These are phyloP conservation scores for Phoma herbarum DNA, from an alignment of 2,329 filamentous ascomycete species.

Conservation along the genomic window DNA sequence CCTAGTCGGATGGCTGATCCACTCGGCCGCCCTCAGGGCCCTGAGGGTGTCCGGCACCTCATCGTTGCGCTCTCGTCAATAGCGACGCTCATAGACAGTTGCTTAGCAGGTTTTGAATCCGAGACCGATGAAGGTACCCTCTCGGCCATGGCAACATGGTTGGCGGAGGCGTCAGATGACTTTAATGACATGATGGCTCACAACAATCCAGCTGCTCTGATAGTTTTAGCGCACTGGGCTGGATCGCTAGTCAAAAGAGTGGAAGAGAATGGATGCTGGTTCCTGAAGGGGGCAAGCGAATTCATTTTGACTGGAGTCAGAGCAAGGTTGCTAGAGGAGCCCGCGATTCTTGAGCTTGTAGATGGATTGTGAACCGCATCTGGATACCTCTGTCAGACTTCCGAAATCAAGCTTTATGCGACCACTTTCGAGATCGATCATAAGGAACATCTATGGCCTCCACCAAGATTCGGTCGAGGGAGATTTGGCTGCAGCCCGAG, in stretches of 20 bases:
- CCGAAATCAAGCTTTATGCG: too few relatives aligned
- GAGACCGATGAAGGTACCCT: constrained; percentile 22
- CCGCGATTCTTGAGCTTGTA: not conserved
- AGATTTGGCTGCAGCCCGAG: too few relatives aligned
- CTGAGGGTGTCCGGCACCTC: not conserved
- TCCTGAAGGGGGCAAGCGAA: not conserved
- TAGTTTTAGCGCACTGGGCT: constrained; percentile 39
- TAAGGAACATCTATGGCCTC: too few relatives aligned
- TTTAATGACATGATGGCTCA: constrained; percentile 31
- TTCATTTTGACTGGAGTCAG: not conserved
- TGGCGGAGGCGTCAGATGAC: constrained; percentile 27
- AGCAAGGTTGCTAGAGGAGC: not conserved
- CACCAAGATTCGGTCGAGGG: too few relatives aligned
- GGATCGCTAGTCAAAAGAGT: constrained; percentile 26
- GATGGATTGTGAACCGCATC: not conserved
- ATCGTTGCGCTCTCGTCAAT: not conserved
- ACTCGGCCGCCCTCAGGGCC: not conserved
- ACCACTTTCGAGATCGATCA: too few relatives aligned
- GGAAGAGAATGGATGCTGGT: constrained; percentile 13
- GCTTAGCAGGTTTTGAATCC: constrained; percentile 25
- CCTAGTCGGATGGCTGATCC: constrained; percentile 2
- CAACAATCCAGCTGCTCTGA: constrained; percentile 30
- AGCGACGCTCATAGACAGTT: constrained; percentile 14
- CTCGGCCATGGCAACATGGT: constrained; percentile 32
- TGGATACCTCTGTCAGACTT: too few relatives aligned